Conservation (phyloP, 257 asterid species). For the Parsonsia alboflavescens region DNA sequence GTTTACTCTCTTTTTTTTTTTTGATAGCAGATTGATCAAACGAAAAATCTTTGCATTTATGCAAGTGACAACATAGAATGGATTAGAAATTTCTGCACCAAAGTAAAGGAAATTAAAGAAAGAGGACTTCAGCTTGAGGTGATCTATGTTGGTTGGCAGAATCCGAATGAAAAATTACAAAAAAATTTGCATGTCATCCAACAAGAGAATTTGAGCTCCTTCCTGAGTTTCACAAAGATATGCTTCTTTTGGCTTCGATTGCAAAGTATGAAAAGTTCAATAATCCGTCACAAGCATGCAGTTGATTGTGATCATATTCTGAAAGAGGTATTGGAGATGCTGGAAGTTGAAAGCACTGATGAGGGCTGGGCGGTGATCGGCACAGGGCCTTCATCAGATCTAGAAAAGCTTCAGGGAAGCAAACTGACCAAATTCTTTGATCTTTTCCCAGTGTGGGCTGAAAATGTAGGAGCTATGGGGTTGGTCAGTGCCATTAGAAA, state of each 20-base stretch:
- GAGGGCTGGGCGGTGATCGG: constrained; percentile 53
- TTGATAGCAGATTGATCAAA: constrained; percentile 46
- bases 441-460: constrained; percentile 28
- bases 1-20: background rate
- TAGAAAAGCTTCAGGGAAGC: constrained; percentile 29
- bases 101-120: constrained; percentile 27
- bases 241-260: constrained; percentile 57
- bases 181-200: constrained; percentile 35
- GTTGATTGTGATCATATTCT: constrained; percentile 14
- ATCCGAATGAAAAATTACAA: constrained; percentile 30
- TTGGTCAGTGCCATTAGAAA: constrained; percentile 35
- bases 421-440: constrained; percentile 27
- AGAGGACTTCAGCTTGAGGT: constrained; percentile 41
- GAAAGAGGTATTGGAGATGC: constrained; percentile 24
- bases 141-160: constrained; percentile 58
- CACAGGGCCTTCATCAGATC: constrained; percentile 30
- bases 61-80: constrained; percentile 57
- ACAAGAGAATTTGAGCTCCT: constrained; percentile 37
- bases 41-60: constrained; percentile 45
- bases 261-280: constrained; percentile 37
- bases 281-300: constrained; percentile 12
- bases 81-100: constrained; percentile 41
- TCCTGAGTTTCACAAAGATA: constrained; percentile 30
- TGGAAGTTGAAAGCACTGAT: constrained; percentile 22
- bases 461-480: constrained; percentile 35